Conservation (phyloP, 1,284 basidiomycete species). For the Phellopilus nigrolimitatus region DNA sequence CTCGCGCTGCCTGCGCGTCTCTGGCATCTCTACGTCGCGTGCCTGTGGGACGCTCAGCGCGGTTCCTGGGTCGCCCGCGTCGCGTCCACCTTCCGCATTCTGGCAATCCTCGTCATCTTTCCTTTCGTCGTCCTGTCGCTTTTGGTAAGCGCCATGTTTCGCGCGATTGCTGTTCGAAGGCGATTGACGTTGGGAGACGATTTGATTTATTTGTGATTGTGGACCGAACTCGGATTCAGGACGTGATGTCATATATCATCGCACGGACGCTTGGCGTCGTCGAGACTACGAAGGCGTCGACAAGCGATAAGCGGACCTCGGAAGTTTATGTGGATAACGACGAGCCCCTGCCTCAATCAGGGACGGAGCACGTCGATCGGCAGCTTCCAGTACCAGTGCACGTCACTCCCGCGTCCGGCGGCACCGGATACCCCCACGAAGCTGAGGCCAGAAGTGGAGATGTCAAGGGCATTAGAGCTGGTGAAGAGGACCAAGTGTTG, state of each 20-base stretch:
- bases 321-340: not conserved
- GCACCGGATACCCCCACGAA: not conserved
- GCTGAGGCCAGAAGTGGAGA: no score
- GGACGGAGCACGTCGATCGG: not conserved
- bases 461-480: no score
- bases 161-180: no score
- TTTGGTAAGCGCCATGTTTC: conserved; percentile 42
- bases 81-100: conserved; percentile 59
- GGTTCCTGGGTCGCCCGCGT: conserved; percentile 64
- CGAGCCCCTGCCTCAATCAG: not conserved
- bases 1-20: conserved; percentile 34
- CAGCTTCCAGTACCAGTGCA: not conserved
- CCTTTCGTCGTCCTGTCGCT: conserved; percentile 62
- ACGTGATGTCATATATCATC: conserved; percentile 75
- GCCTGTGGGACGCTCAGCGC: conserved; percentile 56
- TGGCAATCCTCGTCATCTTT: conserved; percentile 57
- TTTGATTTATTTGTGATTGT: no score
- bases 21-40: conserved; percentile 55
- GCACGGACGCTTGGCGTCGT: conserved; percentile 76
- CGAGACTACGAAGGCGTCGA: conserved; percentile 65
- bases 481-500: not conserved
- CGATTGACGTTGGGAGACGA: no score
- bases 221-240: conserved; percentile 46
- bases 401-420: not conserved
- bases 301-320: conserved; percentile 42